Percentiles rank a stretch among this genome's conserved stretches.
phyloP scores from a whole-genome alignment of 2,329 filamentous ascomycete genomes.

The Verticillium zaregamsianum region DNA sequence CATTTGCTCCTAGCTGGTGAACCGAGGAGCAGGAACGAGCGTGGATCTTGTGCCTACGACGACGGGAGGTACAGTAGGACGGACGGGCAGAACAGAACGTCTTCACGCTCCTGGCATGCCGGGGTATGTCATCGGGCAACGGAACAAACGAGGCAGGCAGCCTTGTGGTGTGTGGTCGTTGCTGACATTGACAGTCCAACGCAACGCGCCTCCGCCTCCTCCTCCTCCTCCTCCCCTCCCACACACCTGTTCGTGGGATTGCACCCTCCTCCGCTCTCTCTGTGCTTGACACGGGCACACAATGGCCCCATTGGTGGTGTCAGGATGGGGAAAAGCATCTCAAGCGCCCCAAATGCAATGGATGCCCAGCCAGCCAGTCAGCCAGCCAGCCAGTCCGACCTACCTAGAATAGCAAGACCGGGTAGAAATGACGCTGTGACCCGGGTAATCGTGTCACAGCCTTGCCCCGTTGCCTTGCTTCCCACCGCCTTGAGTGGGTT shows the following conservation, averaged over 20 bases:
- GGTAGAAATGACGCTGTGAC: not conserved
- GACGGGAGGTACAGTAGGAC: too few relatives aligned
- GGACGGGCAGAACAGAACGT: too few relatives aligned
- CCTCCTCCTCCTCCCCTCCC: not conserved
- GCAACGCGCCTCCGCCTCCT: not conserved
- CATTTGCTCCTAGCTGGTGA: not conserved
- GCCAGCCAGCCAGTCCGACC: not conserved
- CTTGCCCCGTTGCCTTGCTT: not conserved
- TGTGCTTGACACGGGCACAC: not conserved
- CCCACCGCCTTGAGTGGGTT: slow-evolving; percentile 1
- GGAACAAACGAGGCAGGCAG: not conserved
- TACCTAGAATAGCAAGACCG: not conserved
- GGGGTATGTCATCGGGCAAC: not conserved
- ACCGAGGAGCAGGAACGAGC: not conserved
- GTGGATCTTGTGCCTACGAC: too few relatives aligned
- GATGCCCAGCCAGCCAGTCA: not conserved
- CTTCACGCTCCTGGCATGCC: not conserved
- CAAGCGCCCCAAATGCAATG: not conserved
- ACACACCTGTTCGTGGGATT: not conserved
- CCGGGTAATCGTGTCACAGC: not conserved
- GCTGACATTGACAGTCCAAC: not conserved
- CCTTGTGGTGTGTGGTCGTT: not conserved
- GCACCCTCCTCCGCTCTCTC: not conserved
- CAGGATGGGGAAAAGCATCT: not conserved
- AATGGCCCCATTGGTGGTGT: not conserved